phyloP scores from a whole-genome alignment of 208 protist genomes.

The Acanthamoeba triangularis region DNA sequence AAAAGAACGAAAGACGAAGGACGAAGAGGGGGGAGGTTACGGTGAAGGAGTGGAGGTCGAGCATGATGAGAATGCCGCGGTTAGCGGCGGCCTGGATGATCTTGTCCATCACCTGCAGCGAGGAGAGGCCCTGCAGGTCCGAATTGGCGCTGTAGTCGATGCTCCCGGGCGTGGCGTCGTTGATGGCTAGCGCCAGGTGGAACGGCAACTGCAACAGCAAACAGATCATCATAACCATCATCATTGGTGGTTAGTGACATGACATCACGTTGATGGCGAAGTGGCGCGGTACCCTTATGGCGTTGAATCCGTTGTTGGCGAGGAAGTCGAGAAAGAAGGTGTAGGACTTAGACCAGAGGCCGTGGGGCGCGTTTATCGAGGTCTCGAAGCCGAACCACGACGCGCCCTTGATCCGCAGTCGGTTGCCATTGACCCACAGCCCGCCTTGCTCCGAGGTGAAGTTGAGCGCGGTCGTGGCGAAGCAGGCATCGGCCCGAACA shows the following conservation, averaged over 20 bases:
- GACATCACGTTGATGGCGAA: conserved; percentile 26
- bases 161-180: conserved; percentile 77
- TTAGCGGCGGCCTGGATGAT: not conserved
- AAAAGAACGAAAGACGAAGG: no score
- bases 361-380: not conserved
- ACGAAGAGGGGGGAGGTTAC: no score
- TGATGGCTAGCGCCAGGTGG: conserved; percentile 73
- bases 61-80: conserved; percentile 33
- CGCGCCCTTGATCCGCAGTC: conserved; percentile 19
- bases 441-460: conserved; percentile 52
- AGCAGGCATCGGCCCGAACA: not conserved
- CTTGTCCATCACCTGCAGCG: conserved; percentile 48
- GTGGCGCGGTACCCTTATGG: not conserved
- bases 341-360: conserved; percentile 21
- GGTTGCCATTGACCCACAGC: conserved; percentile 18
- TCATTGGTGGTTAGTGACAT: no score
- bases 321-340: conserved; percentile 27
- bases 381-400: conserved; percentile 75
- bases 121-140: conserved; percentile 24
- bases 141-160: conserved; percentile 78
- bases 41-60: conserved; percentile 44
- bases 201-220: conserved; percentile 76
- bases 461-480: not conserved
- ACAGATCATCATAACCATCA: no score
- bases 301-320: not conserved